phyloP scores from a whole-genome alignment of 1,284 basidiomycete species.

The Marasmius fiardii region DNA sequence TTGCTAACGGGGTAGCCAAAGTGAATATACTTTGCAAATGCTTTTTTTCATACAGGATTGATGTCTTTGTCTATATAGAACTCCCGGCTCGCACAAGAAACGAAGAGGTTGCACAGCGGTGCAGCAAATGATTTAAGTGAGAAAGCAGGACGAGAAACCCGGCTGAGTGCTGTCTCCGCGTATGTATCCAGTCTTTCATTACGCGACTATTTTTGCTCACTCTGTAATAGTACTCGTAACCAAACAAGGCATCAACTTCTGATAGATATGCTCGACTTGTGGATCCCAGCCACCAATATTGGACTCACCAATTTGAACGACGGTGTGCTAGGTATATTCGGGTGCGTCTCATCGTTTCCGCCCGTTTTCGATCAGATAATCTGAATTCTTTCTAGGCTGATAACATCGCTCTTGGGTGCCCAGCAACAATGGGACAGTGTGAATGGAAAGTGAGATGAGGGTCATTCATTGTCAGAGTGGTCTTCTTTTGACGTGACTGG shows the following conservation, averaged over 20 bases:
- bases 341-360: constrained; percentile 43
- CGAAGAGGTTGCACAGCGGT: constrained; percentile 47
- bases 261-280: constrained; percentile 81
- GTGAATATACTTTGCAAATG: constrained; percentile 28
- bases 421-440: constrained; percentile 54
- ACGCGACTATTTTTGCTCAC: neutral
- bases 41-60: neutral
- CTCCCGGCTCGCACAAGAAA: constrained; percentile 57
- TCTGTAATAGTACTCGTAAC: constrained; percentile 54
- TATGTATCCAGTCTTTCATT: constrained; percentile 29
- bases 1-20: constrained; percentile 68
- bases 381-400: constrained; percentile 34
- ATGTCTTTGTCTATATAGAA: constrained; percentile 33
- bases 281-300: constrained; percentile 86
- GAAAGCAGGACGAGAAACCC: constrained; percentile 64
- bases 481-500: too few species aligned
- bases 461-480: neutral
- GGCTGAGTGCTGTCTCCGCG: constrained; percentile 55
- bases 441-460: constrained; percentile 37
- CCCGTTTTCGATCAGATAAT: neutral
- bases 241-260: constrained; percentile 75
- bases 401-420: constrained; percentile 56
- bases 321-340: constrained; percentile 79
- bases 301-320: constrained; percentile 84
- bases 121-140: constrained; percentile 64